phyloP scores from a whole-genome alignment of 257 asterid genomes.

The Mitragyna speciosa region DNA sequence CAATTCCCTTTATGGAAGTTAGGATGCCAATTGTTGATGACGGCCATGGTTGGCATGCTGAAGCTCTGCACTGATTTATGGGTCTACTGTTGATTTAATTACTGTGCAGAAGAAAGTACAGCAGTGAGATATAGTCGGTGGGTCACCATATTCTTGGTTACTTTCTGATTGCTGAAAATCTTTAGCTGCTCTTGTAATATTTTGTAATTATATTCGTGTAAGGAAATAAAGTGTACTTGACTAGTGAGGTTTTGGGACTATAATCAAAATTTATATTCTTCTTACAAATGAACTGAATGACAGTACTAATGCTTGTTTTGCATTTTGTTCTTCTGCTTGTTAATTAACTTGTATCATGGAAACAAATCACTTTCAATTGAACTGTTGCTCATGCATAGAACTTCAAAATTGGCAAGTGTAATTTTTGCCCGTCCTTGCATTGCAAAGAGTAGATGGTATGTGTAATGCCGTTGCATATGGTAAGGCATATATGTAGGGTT shows the following conservation, averaged over 20 bases:
- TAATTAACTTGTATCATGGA: not conserved
- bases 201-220: not conserved
- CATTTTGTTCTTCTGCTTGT: not conserved
- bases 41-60: constrained; percentile 89
- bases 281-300: not conserved
- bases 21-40: constrained; percentile 84
- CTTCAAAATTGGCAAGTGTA: not conserved
- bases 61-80: constrained; percentile 59
- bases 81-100: constrained; percentile 61
- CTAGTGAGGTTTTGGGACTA: not conserved
- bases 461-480: not conserved
- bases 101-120: constrained; percentile 52
- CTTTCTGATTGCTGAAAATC: not conserved
- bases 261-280: not conserved
- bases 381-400: not conserved
- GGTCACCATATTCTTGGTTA: not conserved
- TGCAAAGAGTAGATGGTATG: not conserved
- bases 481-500: not conserved
- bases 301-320: not conserved
- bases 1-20: constrained; percentile 66
- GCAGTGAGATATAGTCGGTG: constrained; percentile 27
- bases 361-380: not conserved
- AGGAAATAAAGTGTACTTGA: not conserved
- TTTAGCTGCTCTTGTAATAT: not conserved
- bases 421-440: not conserved